phyloP scores from a whole-genome alignment of 2,329 filamentous ascomycete species.

The Aspergillus vadensis region DNA sequence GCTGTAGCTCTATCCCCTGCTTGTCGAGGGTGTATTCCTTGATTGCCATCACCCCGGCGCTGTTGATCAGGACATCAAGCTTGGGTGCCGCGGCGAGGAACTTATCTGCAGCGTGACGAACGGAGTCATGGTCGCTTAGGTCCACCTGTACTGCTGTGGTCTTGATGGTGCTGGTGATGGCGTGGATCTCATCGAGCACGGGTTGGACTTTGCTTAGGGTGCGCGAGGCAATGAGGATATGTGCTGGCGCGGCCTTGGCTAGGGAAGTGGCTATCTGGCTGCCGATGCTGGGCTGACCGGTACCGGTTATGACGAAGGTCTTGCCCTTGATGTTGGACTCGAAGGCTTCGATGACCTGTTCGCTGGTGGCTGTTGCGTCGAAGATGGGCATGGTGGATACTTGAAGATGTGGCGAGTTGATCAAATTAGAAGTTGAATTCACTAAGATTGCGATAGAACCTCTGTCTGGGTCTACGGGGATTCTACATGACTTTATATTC shows the following conservation, averaged over 20 bases:
- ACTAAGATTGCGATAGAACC: neutral
- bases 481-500: no score
- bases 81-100: neutral
- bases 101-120: neutral
- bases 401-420: neutral
- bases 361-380: conserved; percentile 1
- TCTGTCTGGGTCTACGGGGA: no score
- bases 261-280: conserved; percentile 2
- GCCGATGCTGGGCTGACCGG: conserved; percentile 5
- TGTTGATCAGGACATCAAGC: conserved; percentile 42
- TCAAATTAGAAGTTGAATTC: neutral
- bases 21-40: conserved; percentile 25
- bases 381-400: neutral
- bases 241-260: neutral
- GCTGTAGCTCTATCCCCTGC: conserved; percentile 50
- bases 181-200: neutral
- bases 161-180: neutral
- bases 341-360: conserved; percentile 1
- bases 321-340: neutral
- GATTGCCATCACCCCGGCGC: conserved; percentile 48
- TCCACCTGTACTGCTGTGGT: neutral
- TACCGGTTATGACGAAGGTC: conserved; percentile 4
- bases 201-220: neutral
- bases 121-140: neutral
- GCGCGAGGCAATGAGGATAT: conserved; percentile 7